phyloP scores from a whole-genome alignment of 1,284 basidiomycete species.

The Leccinum pachyderme region DNA sequence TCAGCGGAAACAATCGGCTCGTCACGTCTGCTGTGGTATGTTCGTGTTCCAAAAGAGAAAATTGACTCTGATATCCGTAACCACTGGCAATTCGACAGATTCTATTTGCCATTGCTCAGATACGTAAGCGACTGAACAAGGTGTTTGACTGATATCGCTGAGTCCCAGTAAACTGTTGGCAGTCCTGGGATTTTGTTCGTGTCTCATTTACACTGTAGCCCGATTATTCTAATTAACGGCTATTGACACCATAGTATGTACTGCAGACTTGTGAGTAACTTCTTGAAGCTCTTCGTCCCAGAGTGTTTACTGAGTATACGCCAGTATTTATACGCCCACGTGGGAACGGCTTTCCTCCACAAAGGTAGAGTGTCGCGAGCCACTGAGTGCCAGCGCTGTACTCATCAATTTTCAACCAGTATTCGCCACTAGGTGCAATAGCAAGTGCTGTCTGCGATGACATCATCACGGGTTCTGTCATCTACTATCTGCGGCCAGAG shows the following conservation, averaged over 20 bases:
- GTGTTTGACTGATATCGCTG: neutral
- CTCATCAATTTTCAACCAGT: conserved; percentile 6
- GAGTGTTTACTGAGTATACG: neutral
- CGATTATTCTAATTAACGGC: neutral
- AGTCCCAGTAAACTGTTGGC: neutral
- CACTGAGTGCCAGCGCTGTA: too few species aligned
- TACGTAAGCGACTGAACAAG: conserved; percentile 10
- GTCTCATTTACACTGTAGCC: neutral
- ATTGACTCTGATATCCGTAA: neutral
- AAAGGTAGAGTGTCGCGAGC: conserved; percentile 4
- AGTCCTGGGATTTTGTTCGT: conserved; percentile 22
- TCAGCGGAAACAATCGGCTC: conserved; percentile 21
- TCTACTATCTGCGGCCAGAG: conserved; percentile 20
- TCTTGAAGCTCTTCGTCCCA: neutral
- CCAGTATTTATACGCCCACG: conserved; percentile 13
- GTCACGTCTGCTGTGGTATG: conserved; percentile 20
- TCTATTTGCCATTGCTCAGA: conserved; percentile 9
- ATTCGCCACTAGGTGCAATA: conserved; percentile 4
- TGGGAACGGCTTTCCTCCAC: neutral
- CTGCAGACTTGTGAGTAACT: conserved; percentile 6
- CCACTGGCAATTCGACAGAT: conserved; percentile 1
- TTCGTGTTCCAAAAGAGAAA: neutral
- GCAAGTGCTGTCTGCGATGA: conserved; percentile 21
- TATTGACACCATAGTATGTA: conserved; percentile 5
- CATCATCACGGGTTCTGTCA: conserved; percentile 19